phyloP scores from a whole-genome alignment of 2,329 filamentous ascomycete species.

The Ceratocystis harringtonii region DNA sequence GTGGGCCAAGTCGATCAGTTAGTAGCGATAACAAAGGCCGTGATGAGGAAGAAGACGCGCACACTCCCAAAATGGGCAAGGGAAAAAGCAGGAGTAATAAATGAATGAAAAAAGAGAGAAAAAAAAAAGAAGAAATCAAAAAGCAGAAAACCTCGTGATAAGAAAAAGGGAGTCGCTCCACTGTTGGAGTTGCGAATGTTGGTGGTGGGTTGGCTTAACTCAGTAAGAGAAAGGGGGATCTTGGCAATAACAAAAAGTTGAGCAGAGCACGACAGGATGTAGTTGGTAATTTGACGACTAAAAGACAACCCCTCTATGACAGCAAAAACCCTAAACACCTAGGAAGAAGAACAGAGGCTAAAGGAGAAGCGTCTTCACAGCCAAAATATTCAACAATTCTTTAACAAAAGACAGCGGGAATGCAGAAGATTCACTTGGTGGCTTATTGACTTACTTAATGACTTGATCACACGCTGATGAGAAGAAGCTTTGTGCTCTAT shows the following conservation, averaged over 20 bases:
- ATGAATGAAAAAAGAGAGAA: neutral
- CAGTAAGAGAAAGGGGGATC: neutral
- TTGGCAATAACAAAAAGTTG: slow-evolving; percentile 6
- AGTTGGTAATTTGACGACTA: slow-evolving; percentile 1
- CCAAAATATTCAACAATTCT: neutral
- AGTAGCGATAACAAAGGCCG: neutral
- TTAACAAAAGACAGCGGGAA: neutral
- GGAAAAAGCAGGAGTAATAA: neutral
- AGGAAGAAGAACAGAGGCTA: neutral
- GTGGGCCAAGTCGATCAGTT: neutral
- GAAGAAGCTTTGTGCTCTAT: neutral
- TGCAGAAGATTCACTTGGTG: neutral
- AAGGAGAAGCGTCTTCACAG: neutral
- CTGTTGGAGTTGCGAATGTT: neutral
- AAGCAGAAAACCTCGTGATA: neutral
- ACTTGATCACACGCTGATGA: too few relatives aligned
- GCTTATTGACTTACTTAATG: neutral
- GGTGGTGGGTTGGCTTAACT: neutral
- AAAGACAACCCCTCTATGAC: slow-evolving; percentile 3
- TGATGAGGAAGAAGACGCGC: neutral
- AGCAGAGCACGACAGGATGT: neutral
- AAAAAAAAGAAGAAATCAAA: neutral
- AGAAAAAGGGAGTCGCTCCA: neutral
- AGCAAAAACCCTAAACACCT: neutral
- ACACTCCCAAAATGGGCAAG: neutral